phyloP scores from a whole-genome alignment of 495 filamentous ascomycete genomes.

The Xylaria nigripes region DNA sequence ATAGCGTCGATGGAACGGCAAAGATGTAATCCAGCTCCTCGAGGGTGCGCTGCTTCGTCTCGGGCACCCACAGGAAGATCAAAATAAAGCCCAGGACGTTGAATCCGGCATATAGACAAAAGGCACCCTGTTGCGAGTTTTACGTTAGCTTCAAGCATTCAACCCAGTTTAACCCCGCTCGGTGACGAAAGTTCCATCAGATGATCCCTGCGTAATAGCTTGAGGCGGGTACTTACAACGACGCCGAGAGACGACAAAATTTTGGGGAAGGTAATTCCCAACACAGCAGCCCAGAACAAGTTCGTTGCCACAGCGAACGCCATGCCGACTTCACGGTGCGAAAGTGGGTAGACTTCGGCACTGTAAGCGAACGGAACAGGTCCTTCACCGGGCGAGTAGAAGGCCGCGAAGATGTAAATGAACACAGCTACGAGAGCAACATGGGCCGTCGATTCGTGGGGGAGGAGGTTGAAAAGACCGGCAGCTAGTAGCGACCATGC shows the following conservation, averaged over 20 bases:
- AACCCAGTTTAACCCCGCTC: no score
- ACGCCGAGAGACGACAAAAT: constrained; percentile 49
- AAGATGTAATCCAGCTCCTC: constrained; percentile 57
- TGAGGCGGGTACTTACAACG: constrained; percentile 31
- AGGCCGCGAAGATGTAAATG: constrained; percentile 57
- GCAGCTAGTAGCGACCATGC: constrained; percentile 49
- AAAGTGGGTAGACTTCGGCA: constrained; percentile 74
- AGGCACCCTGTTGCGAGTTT: constrained; percentile 25
- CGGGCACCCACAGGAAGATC: constrained; percentile 69
- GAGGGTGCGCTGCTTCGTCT: constrained; percentile 71
- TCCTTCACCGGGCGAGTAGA: constrained; percentile 64
- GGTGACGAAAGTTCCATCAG: constrained; percentile 33
- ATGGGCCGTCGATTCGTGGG: constrained; percentile 32
- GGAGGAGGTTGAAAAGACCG: constrained; percentile 52
- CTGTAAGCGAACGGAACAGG: constrained; percentile 69
- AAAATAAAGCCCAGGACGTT: constrained; percentile 61
- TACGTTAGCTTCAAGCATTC: background rate
- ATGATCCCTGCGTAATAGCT: constrained; percentile 12
- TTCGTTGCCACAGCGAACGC: constrained; percentile 64
- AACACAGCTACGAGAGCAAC: constrained; percentile 53
- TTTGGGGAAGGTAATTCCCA: constrained; percentile 62
- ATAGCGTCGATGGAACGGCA: constrained; percentile 41
- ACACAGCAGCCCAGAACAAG: constrained; percentile 64
- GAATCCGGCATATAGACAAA: constrained; percentile 57
- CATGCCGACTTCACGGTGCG: constrained; percentile 70